phyloP scores from a whole-genome alignment of 495 filamentous ascomycete species.

The Lophiostoma macrostomum region DNA sequence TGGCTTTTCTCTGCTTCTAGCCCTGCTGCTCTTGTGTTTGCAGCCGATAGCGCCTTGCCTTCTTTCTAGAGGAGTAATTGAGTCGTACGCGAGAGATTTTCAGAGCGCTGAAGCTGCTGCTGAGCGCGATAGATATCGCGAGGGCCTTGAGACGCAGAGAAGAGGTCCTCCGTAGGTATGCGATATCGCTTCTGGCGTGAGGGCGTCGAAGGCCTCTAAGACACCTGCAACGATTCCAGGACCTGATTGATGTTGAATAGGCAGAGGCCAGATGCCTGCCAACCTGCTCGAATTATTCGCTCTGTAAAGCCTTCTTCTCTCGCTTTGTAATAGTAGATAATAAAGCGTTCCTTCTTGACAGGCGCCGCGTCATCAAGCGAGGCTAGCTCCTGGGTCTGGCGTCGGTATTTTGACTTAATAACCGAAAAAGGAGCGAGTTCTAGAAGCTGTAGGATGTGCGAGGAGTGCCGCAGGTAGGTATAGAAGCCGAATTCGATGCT shows the following conservation, averaged over 20 bases:
- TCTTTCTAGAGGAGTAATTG: no score
- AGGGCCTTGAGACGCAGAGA: slow-evolving; percentile 2
- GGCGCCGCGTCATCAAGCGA: slow-evolving; percentile 13
- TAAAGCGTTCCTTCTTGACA: slow-evolving; percentile 22
- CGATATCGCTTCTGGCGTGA: not conserved
- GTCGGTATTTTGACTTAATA: slow-evolving; percentile 29
- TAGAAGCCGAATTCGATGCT: not conserved
- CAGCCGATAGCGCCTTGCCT: no score
- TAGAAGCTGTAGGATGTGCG: slow-evolving; percentile 36
- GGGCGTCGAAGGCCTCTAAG: not conserved
- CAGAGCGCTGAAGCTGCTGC: not conserved
- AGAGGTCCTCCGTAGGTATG: not conserved
- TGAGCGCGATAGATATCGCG: not conserved
- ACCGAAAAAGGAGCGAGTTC: slow-evolving; percentile 33
- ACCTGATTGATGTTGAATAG: slow-evolving; percentile 9
- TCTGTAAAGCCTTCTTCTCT: slow-evolving; percentile 9
- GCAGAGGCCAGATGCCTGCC: slow-evolving; percentile 6
- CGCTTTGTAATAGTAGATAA: slow-evolving; percentile 10
- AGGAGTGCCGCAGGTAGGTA: slow-evolving; percentile 26
- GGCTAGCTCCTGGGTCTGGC: slow-evolving; percentile 19
- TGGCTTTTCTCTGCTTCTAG: no score
- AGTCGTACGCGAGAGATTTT: no score
- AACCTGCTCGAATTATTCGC: slow-evolving; percentile 10
- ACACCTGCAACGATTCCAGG: not conserved
- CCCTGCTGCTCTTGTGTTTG: no score